phyloP scores from a whole-genome alignment of 768 basidiomycete genomes.

The Mycena sanguinolenta region DNA sequence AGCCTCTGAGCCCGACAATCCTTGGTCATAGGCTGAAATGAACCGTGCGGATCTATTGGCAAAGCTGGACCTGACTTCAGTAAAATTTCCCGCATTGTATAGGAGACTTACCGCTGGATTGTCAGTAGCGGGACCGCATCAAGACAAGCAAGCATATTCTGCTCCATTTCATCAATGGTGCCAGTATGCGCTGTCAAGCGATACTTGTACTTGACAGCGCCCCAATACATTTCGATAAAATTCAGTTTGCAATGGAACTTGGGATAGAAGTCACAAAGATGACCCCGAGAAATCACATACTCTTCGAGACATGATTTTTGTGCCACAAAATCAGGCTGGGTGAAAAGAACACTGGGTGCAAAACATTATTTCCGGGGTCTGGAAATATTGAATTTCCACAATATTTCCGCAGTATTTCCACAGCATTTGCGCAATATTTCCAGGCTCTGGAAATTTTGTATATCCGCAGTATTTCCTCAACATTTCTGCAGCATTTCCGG shows the following conservation, averaged over 20 bases:
- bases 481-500: too few relatives aligned
- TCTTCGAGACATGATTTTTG: constrained; percentile 46
- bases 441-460: too few relatives aligned
- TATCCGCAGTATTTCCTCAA: too few relatives aligned
- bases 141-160: neutral
- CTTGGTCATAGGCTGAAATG: constrained; percentile 43
- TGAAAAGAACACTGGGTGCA: too few relatives aligned
- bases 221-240: constrained; percentile 14
- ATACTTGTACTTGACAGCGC: neutral
- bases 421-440: too few relatives aligned
- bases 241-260: constrained; percentile 12
- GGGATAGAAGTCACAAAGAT: constrained; percentile 1
- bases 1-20: constrained; percentile 45
- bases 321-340: constrained; percentile 38
- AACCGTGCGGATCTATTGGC: constrained; percentile 42
- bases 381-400: too few relatives aligned
- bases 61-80: constrained; percentile 36
- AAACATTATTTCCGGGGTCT: too few relatives aligned
- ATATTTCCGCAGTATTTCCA: too few relatives aligned
- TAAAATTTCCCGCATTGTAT: neutral
- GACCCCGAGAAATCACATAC: constrained; percentile 27
- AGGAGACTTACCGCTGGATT: neutral
- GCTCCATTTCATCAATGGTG: constrained; percentile 2
- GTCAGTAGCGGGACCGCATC: neutral
- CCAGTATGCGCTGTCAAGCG: neutral